Base-by-base conservation (phyloP, 768 basidiomycete genomes). In the Termitomyces sp. region DNA sequence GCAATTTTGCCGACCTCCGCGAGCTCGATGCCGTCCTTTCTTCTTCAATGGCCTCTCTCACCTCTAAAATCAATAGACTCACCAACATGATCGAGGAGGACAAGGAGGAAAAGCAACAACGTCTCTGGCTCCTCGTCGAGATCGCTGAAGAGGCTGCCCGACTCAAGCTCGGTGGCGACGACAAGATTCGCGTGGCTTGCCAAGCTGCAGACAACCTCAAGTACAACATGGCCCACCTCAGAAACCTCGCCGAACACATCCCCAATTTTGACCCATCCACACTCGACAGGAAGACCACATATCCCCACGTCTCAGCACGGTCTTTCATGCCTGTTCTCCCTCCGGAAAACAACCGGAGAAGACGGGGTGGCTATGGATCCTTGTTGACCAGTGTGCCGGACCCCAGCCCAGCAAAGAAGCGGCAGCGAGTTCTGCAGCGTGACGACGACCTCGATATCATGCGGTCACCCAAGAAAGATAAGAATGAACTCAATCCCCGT, bases 11-110 rank as follows among this genome's bases (percentile, higher is more conserved):
- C 11, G 97, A 99, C 79, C 84, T 99, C 51, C 91, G 94, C 60
- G 97, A 99, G 74, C 90, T 99, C 73, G 97, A 98, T 70, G 97
- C 96, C 54, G 97, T 99, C 56, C 83, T 99, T 62, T 94, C 94
- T 61, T 78, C 89, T 41, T 92, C 92, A 58, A 89, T 96, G 71
- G 69, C 84, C 60, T 77, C 82, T 61, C 88, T 99, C 66, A 93
- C 89, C 54, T 62, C 78, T 42, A 93, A 93, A 71, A 87, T 98
- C 60, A 79, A 82, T 54, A 67, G 70, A 36, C 86, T 99, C 60
- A 88, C 86, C 38, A 66, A 75, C 54, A 84, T 91, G 81, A 85
- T 97, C 65, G 86, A 92, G 66, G 75, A 81, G 54, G 77, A 81
- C 61, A 65, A 69, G 2, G 77, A 74, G 18, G 68, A 73, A 36